Evolutionary conservation across 73 alveolate genomes (phyloP).

Genomic region (Paramecium octaurelia): DNA sequence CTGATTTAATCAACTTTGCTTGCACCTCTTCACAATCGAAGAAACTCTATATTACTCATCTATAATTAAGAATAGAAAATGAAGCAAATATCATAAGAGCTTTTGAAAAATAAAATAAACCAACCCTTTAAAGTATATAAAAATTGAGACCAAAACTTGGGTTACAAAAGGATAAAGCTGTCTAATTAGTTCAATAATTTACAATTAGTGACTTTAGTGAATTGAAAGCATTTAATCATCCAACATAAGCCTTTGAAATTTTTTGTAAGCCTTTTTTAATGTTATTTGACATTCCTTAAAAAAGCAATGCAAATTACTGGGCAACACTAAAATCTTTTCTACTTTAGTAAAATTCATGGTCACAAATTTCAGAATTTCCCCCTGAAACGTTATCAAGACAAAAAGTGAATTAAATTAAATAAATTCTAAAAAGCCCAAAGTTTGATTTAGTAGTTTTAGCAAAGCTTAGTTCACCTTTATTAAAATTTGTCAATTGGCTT

Average conservation of each 20-base stretch:
- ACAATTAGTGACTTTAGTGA: neutral
- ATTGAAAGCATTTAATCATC: neutral
- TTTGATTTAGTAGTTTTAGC: neutral
- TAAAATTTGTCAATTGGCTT: neutral
- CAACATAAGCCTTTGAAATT: neutral
- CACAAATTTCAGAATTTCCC: neutral
- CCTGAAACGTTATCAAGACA: neutral
- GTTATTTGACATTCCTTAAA: neutral
- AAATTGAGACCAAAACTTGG: neutral
- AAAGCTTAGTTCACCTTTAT: neutral
- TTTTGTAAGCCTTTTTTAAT: neutral
- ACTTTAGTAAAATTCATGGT: neutral
- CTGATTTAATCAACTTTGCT: neutral
- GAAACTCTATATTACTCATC: neutral
- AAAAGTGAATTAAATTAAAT: neutral
- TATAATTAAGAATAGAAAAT: neutral
- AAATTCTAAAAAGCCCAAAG: neutral
- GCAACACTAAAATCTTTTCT: neutral
- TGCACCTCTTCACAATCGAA: neutral
- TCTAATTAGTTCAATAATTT: neutral
- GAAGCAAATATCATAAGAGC: neutral
- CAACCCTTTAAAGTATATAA: neutral
- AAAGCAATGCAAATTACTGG: neutral
- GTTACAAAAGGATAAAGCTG: neutral
- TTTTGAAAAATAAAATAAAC: neutral